These are phyloP conservation scores for Epichloe amarillans DNA, from an alignment of 2,329 filamentous ascomycete species.

Conservation along the genomic window DNA sequence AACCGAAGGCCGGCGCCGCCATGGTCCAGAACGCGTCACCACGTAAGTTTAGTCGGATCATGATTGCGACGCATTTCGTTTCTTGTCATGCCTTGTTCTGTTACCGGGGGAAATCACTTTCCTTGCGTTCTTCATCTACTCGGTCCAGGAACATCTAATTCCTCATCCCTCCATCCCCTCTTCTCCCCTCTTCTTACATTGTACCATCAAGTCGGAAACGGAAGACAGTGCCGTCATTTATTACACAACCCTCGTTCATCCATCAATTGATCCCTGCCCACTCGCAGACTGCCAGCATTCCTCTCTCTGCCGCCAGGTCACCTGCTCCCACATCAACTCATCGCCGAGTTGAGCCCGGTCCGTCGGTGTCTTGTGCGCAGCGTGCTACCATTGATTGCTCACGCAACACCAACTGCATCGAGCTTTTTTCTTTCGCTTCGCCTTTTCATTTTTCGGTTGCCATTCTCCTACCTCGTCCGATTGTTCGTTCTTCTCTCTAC, in stretches of 20 bases:
- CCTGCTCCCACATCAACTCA: neutral
- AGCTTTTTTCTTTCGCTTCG: neutral
- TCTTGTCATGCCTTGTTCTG: neutral
- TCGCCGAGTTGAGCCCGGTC: neutral
- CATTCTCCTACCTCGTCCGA: neutral
- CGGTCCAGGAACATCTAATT: neutral
- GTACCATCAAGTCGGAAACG: neutral
- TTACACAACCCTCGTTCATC: neutral
- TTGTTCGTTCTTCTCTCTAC: neutral
- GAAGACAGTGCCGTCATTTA: neutral
- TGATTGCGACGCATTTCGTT: neutral
- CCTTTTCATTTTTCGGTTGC: neutral
- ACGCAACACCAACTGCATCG: neutral
- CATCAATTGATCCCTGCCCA: neutral
- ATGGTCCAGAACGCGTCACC: constrained; percentile 1
- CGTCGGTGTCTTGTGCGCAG: neutral
- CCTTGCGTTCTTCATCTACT: too few relatives aligned
- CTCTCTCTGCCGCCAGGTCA: neutral
- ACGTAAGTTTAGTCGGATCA: constrained; percentile 1
- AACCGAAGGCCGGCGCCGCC: neutral
- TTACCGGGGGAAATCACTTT: neutral
- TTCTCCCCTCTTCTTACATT: neutral
- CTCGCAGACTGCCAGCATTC: neutral
- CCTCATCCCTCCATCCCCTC: neutral
- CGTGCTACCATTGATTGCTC: neutral